Evolutionary conservation across 306 rosid genomes (phyloP).

Genomic region (Ziziphus jujuba): DNA sequence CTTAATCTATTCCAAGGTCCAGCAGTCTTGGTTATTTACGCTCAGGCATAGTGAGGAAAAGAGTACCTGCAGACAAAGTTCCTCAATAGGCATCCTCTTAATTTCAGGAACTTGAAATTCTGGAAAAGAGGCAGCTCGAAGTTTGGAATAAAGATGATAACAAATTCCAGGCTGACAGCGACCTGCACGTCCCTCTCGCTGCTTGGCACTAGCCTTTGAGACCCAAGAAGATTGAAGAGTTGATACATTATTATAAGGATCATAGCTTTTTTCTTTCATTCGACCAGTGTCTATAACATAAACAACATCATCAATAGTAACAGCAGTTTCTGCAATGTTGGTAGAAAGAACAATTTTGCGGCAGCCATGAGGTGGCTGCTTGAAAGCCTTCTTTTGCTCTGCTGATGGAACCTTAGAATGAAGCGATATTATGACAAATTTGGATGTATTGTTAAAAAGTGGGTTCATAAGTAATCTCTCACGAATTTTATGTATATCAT

Average conservation of each 20-base stretch:
- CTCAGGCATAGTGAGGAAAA: constrained; percentile 20
- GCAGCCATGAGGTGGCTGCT: constrained; percentile 57
- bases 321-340: constrained; percentile 92
- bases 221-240: constrained; percentile 97
- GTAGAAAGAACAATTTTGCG: constrained; percentile 93
- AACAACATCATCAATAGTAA: constrained; percentile 94
- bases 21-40: neutral
- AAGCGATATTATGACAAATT: constrained; percentile 56
- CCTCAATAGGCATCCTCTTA: constrained; percentile 93
- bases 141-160: constrained; percentile 79
- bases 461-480: constrained; percentile 56
- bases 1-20: too few relatives aligned
- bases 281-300: constrained; percentile 90
- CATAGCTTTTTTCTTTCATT: constrained; percentile 89
- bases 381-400: constrained; percentile 83
- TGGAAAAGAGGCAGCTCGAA: constrained; percentile 63
- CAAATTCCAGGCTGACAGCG: constrained; percentile 98
- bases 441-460: constrained; percentile 52
- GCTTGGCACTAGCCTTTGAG: constrained; percentile 95
- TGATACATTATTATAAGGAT: constrained; percentile 80
- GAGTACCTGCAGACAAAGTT: constrained; percentile 87
- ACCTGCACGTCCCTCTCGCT: constrained; percentile 96
- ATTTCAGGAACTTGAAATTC: constrained; percentile 92
- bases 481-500: constrained; percentile 76
- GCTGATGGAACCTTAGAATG: constrained; percentile 82